Conservation (phyloP, 1,284 basidiomycete genomes). For the Amylostereum areolatum region DNA sequence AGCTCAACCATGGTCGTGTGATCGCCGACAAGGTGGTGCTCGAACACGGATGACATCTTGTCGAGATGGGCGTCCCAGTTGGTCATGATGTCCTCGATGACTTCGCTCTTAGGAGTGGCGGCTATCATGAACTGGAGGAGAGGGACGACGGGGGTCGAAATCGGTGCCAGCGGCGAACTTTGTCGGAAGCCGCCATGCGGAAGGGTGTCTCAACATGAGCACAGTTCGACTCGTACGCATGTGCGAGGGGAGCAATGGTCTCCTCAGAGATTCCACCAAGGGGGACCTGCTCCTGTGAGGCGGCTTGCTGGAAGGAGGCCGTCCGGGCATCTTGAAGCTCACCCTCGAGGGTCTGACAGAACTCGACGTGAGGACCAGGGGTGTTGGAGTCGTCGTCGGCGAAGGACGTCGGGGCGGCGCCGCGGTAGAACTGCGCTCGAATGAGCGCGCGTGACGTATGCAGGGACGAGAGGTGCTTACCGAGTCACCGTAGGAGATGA, state of each 20-base stretch:
- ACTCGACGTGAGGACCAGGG: slow-evolving; percentile 49
- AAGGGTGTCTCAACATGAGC: slow-evolving; percentile 32
- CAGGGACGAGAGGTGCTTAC: slow-evolving; percentile 37
- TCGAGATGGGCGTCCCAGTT: slow-evolving; percentile 45
- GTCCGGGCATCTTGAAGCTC: slow-evolving; percentile 27
- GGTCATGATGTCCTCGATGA: slow-evolving; percentile 44
- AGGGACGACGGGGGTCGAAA: slow-evolving; percentile 45
- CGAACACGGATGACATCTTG: slow-evolving; percentile 44
- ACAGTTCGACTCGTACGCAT: slow-evolving; percentile 54
- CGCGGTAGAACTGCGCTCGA: slow-evolving; percentile 56
- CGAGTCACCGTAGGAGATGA: slow-evolving; percentile 79
- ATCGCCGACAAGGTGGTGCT: slow-evolving; percentile 42
- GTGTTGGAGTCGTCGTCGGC: slow-evolving; percentile 28
- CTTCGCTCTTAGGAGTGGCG: slow-evolving; percentile 53
- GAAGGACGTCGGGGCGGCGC: slow-evolving; percentile 32
- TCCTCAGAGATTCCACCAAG: slow-evolving; percentile 23
- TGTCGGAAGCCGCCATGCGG: slow-evolving; percentile 19
- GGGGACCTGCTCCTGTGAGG: slow-evolving; percentile 29
- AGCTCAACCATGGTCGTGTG: slow-evolving; percentile 31
- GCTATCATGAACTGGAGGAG: slow-evolving; percentile 74
- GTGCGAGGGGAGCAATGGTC: slow-evolving; percentile 28
- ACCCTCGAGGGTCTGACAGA: slow-evolving; percentile 44
- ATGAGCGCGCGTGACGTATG: not conserved
- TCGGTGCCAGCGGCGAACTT: slow-evolving; percentile 21
- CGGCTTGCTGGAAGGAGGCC: slow-evolving; percentile 15